Conservation (phyloP, 2,329 filamentous ascomycete genomes). For the Zymoseptoria passerinii region DNA sequence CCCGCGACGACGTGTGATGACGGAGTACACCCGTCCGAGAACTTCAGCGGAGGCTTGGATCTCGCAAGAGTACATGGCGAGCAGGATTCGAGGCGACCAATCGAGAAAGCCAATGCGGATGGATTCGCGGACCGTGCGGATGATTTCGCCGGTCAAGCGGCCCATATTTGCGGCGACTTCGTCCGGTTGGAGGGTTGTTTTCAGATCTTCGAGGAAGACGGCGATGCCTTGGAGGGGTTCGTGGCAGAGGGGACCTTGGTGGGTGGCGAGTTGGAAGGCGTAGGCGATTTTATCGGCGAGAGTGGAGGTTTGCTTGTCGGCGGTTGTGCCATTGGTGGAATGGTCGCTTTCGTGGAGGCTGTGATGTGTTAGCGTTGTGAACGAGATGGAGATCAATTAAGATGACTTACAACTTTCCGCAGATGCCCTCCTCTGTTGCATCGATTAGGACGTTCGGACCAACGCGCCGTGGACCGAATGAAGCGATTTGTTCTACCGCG, state of each 20-base stretch:
- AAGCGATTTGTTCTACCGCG: slow-evolving; percentile 70
- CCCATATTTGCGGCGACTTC: slow-evolving; percentile 60
- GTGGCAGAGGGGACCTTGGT: slow-evolving; percentile 81
- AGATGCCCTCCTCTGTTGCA: slow-evolving; percentile 61
- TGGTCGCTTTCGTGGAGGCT: slow-evolving; percentile 25
- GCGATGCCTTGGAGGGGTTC: slow-evolving; percentile 91
- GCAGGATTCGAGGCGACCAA: slow-evolving; percentile 89
- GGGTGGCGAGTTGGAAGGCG: slow-evolving; percentile 85
- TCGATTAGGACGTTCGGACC: slow-evolving; percentile 90
- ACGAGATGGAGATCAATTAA: slow-evolving; percentile 15
- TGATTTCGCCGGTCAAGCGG: slow-evolving; percentile 83
- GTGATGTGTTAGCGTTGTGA: slow-evolving; percentile 18
- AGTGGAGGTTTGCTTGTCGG: slow-evolving; percentile 21
- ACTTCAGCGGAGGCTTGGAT: slow-evolving; percentile 95
- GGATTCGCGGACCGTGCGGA: slow-evolving; percentile 77
- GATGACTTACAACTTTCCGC: slow-evolving; percentile 58
- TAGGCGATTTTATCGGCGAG: slow-evolving; percentile 86
- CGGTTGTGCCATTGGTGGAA: slow-evolving; percentile 1
- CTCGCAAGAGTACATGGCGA: slow-evolving; percentile 97
- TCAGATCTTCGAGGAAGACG: slow-evolving; percentile 76
- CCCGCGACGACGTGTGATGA: slow-evolving; percentile 89
- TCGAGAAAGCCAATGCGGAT: slow-evolving; percentile 83
- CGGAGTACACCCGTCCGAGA: slow-evolving; percentile 87
- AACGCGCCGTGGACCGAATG: slow-evolving; percentile 76
- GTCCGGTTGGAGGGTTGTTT: slow-evolving; percentile 47